Conservation (phyloP, 345 rosid species). For the Psidium guajava region DNA sequence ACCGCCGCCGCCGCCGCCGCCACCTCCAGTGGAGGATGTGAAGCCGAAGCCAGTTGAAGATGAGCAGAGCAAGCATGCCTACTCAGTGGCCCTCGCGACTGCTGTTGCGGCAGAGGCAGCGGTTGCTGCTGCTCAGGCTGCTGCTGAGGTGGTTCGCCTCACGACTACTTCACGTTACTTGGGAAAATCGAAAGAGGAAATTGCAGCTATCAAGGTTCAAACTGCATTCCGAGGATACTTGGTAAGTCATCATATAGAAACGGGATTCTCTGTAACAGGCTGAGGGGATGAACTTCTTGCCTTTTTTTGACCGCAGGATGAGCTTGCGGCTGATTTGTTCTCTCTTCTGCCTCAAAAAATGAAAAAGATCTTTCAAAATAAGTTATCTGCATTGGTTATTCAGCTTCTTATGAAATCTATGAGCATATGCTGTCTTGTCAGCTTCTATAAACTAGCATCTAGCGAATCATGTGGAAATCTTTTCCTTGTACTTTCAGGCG, state of each 20-base stretch:
- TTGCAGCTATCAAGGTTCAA: conserved; percentile 68
- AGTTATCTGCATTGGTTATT: background rate
- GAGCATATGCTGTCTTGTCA: background rate
- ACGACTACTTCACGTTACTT: conserved; percentile 25
- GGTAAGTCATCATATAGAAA: conserved; percentile 16
- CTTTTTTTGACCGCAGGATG: background rate
- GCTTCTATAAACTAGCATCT: background rate
- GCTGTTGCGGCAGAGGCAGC: conserved; percentile 63
- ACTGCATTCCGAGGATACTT: conserved; percentile 63
- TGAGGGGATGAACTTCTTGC: background rate
- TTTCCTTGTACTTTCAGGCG: conserved; percentile 36
- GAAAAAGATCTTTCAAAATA: background rate
- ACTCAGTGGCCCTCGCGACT: conserved; percentile 58
- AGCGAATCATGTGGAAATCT: background rate
- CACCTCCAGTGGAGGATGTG: conserved; percentile 16
- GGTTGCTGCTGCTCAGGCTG: conserved; percentile 47
- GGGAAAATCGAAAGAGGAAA: conserved; percentile 58
- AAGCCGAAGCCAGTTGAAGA: conserved; percentile 34
- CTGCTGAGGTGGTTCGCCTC: conserved; percentile 56
- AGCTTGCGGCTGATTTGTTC: background rate
- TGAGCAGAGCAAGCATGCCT: conserved; percentile 51
- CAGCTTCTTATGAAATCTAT: background rate
- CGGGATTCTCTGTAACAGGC: background rate
- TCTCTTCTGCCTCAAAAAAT: background rate
- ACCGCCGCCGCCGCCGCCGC: conserved; percentile 1